Evolutionary conservation across 352 stramenopile species (phyloP).

Genomic region (Phytophthora constricta): DNA sequence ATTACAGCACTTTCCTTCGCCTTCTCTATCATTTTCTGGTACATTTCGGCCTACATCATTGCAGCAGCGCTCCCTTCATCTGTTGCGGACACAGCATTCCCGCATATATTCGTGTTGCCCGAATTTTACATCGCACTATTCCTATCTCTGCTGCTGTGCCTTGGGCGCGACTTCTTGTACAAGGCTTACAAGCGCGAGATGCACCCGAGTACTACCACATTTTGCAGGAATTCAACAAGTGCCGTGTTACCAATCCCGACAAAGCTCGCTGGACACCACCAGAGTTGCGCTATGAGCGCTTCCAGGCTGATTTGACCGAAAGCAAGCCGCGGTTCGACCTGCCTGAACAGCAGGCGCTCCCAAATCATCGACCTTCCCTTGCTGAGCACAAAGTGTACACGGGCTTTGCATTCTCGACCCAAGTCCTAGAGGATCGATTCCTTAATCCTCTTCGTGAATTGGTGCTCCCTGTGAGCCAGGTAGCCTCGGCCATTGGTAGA

Average conservation of each 20-base stretch:
- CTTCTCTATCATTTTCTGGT: constrained; percentile 80
- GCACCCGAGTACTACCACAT: constrained; percentile 90
- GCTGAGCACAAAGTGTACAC: constrained; percentile 68
- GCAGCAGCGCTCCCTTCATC: constrained; percentile 60
- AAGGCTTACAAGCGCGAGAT: constrained; percentile 89
- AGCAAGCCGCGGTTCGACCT: constrained; percentile 71
- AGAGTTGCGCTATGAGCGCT: constrained; percentile 71
- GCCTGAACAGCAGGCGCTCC: constrained; percentile 44
- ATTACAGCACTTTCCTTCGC: constrained; percentile 63
- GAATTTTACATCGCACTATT: constrained; percentile 87
- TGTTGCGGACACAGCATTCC: constrained; percentile 75
- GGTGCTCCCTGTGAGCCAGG: constrained; percentile 70
- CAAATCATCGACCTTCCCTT: constrained; percentile 24
- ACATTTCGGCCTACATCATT: constrained; percentile 69
- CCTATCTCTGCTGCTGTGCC: constrained; percentile 70
- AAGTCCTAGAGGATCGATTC: constrained; percentile 80
- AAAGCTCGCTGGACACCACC: constrained; percentile 70
- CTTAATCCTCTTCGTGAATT: constrained; percentile 79
- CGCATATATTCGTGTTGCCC: constrained; percentile 71
- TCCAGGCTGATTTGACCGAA: constrained; percentile 66
- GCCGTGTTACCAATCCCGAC: constrained; percentile 42
- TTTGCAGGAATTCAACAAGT: constrained; percentile 76
- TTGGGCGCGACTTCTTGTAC: constrained; percentile 82
- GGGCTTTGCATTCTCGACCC: constrained; percentile 86
- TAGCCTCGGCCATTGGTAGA: constrained; percentile 47